Conservation (phyloP, 2,329 filamentous ascomycete genomes). For the Claviceps digitariae region DNA sequence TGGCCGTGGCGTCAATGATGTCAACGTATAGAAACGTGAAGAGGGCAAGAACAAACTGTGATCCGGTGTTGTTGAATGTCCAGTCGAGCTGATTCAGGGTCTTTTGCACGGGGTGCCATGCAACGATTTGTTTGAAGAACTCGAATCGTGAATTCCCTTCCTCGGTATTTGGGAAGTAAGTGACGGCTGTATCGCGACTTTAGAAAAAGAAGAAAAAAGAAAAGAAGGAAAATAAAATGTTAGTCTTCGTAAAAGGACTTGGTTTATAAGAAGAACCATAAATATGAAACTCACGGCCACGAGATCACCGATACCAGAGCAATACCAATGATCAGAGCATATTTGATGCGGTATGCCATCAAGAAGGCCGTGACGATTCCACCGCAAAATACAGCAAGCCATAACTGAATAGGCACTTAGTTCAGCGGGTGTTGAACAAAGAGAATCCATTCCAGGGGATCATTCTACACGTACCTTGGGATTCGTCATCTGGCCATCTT, state of each 20-base stretch:
- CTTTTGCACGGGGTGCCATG: slow-evolving; percentile 55
- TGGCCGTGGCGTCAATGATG: slow-evolving; percentile 66
- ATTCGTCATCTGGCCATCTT: slow-evolving; percentile 57
- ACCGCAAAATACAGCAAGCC: slow-evolving; percentile 73
- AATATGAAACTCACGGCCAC: slow-evolving; percentile 45
- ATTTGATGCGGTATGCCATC: slow-evolving; percentile 66
- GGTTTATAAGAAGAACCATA: not conserved
- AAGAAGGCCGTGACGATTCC: slow-evolving; percentile 68
- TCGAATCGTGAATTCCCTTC: slow-evolving; percentile 52
- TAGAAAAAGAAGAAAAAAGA: not conserved
- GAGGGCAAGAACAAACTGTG: slow-evolving; percentile 55
- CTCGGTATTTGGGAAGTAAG: slow-evolving; percentile 55
- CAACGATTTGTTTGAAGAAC: slow-evolving; percentile 61
- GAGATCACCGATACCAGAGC: slow-evolving; percentile 58
- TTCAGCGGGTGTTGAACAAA: slow-evolving; percentile 3
- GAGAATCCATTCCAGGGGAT: not conserved
- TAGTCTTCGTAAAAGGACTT: not conserved
- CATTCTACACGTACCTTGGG: slow-evolving; percentile 44
- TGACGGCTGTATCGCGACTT: slow-evolving; percentile 52
- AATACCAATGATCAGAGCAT: slow-evolving; percentile 62
- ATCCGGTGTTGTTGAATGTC: slow-evolving; percentile 40
- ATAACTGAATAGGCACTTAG: slow-evolving; percentile 38
- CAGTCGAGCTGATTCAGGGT: slow-evolving; percentile 54
- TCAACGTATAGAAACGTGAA: slow-evolving; percentile 72
- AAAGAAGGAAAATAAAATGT: not conserved